Conservation (phyloP, 495 filamentous ascomycete species). For the Daldinia caldariorum region DNA sequence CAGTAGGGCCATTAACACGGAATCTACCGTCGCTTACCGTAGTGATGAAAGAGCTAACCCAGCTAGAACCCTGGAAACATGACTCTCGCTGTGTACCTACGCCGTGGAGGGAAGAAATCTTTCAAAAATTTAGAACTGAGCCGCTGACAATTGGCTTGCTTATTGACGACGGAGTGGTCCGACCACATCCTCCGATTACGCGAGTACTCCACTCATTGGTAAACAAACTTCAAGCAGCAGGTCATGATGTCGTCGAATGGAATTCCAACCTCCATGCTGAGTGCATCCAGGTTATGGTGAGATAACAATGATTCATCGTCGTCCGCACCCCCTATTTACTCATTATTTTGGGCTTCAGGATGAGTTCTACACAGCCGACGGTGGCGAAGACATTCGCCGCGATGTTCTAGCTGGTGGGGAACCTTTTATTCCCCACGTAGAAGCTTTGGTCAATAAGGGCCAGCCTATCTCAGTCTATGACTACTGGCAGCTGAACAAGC, state of each 20-base stretch:
- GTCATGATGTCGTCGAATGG: slow-evolving; percentile 76
- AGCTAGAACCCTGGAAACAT: slow-evolving; percentile 83
- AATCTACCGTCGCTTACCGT: slow-evolving; percentile 79
- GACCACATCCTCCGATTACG: slow-evolving; percentile 78
- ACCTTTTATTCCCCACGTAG: slow-evolving; percentile 60
- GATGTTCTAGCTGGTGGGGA: slow-evolving; percentile 64
- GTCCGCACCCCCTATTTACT: slow-evolving; percentile 1
- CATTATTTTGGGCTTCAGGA: slow-evolving; percentile 46
- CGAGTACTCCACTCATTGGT: slow-evolving; percentile 74
- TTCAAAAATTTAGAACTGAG: slow-evolving; percentile 61
- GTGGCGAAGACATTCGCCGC: slow-evolving; percentile 60
- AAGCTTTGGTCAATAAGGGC: slow-evolving; percentile 57
- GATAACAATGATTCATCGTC: neutral
- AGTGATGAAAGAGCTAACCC: slow-evolving; percentile 74
- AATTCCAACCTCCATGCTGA: slow-evolving; percentile 68
- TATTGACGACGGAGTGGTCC: slow-evolving; percentile 76
- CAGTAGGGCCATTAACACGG: slow-evolving; percentile 84
- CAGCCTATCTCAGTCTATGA: slow-evolving; percentile 66
- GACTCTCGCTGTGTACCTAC: slow-evolving; percentile 79
- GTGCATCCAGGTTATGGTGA: slow-evolving; percentile 65
- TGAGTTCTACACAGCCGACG: slow-evolving; percentile 64
- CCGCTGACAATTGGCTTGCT: slow-evolving; percentile 75
- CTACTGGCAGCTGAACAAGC: slow-evolving; percentile 63
- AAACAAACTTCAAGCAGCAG: slow-evolving; percentile 67
- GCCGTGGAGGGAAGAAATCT: slow-evolving; percentile 69